Evolutionary conservation across 768 basidiomycete genomes (phyloP).

Genomic region (Leccinum broughii): DNA sequence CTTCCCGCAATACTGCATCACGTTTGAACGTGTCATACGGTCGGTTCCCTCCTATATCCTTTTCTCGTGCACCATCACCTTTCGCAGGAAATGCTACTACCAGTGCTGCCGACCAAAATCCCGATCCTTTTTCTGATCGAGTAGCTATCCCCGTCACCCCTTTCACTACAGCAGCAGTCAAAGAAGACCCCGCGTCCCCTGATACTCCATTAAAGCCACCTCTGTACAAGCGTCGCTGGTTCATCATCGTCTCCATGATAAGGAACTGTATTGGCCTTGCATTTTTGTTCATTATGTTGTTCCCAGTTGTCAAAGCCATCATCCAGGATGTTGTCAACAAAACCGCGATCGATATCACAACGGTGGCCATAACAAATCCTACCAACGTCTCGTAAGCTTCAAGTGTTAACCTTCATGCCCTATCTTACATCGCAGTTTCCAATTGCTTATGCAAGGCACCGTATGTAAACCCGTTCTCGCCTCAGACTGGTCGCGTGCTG

Average conservation of each 20-base stretch:
- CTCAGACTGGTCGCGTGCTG: neutral
- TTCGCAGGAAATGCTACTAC: conserved; percentile 10
- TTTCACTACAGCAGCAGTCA: neutral
- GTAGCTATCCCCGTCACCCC: neutral
- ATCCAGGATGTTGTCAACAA: conserved; percentile 63
- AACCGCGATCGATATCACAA: conserved; percentile 52
- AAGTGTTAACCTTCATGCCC: too few species aligned
- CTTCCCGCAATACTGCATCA: neutral
- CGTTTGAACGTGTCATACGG: conserved; percentile 17
- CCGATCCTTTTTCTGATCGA: conserved; percentile 12
- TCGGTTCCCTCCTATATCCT: neutral
- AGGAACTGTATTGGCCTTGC: conserved; percentile 54
- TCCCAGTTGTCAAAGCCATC: conserved; percentile 67
- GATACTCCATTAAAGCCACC: conserved; percentile 33
- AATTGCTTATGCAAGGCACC: conserved; percentile 50
- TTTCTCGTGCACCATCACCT: neutral
- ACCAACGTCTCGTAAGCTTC: conserved; percentile 56
- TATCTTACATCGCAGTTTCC: conserved; percentile 42
- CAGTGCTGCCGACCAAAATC: neutral
- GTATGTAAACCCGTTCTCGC: conserved; percentile 34
- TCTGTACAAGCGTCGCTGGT: conserved; percentile 62
- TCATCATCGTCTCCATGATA: conserved; percentile 59
- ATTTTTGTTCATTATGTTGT: conserved; percentile 65
- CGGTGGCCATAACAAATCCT: conserved; percentile 51
- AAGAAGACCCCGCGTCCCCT: conserved; percentile 2